phyloP scores from a whole-genome alignment of 2,329 filamentous ascomycete species.

The Colletotrichum sp. region DNA sequence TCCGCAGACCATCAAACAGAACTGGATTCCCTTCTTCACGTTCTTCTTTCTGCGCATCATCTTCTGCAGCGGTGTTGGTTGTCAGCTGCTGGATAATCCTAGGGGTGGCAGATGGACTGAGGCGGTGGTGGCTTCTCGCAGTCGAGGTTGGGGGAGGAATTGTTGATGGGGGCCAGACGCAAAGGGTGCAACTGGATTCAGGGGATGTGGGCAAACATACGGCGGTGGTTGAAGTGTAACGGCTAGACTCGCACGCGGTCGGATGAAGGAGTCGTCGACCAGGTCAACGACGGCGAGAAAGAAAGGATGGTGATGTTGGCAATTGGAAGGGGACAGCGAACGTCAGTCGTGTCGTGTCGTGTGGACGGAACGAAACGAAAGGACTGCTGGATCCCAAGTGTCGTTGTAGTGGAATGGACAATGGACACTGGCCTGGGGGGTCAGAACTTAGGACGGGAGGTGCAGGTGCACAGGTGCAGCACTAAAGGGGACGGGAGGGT shows the following conservation, averaged over 20 bases:
- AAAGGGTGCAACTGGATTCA: neutral
- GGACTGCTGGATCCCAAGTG: conserved; percentile 18
- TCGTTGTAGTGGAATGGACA: conserved; percentile 20
- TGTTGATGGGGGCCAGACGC: neutral
- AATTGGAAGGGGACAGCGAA: conserved; percentile 12
- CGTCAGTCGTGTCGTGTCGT: conserved; percentile 11
- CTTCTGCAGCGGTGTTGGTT: conserved; percentile 58
- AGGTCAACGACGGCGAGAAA: conserved; percentile 10
- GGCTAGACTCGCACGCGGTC: conserved; percentile 3
- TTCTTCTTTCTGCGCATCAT: conserved; percentile 99
- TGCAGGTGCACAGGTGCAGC: conserved; percentile 5
- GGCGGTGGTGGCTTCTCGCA: neutral
- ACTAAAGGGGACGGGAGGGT: conserved; percentile 25
- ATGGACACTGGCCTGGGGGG: neutral
- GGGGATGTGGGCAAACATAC: conserved; percentile 14
- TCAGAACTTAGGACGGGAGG: conserved; percentile 10
- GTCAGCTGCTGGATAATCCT: conserved; percentile 31
- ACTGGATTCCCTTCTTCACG: conserved; percentile 99
- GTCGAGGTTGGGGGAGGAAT: conserved; percentile 6
- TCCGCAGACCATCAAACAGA: conserved; percentile 99
- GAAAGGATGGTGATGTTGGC: neutral
- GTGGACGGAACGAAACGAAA: conserved; percentile 16
- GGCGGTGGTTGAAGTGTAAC: conserved; percentile 6
- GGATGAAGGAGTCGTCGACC: neutral
- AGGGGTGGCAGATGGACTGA: conserved; percentile 5